A percentile compares a stretch with the other conserved stretches of the same genome.
phyloP scores from a whole-genome alignment of 2,329 filamentous ascomycete species.

The Paraphaeosphaeria sporulosa region DNA sequence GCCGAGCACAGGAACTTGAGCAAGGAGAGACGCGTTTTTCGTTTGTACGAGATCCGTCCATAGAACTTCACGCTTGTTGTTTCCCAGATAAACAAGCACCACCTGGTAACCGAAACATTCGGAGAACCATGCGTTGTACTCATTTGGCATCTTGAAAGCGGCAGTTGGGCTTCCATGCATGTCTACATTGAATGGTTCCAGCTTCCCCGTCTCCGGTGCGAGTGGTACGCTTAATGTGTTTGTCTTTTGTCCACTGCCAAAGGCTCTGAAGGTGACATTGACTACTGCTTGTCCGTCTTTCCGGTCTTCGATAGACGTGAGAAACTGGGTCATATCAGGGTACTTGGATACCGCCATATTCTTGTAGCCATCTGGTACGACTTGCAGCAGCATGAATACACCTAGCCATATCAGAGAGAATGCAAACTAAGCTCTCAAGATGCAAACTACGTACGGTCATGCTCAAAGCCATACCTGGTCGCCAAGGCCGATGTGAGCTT shows the following conservation, averaged over 20 bases:
- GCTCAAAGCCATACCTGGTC: conserved; percentile 55
- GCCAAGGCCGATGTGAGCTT: conserved; percentile 49
- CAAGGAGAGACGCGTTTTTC: conserved; percentile 34
- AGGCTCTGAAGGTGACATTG: conserved; percentile 51
- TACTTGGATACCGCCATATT: conserved; percentile 54
- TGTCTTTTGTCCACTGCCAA: conserved; percentile 31
- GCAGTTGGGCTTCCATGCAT: conserved; percentile 54
- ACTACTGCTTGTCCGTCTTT: conserved; percentile 42
- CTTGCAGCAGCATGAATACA: conserved; percentile 51
- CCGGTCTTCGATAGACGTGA: conserved; percentile 45
- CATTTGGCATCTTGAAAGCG: conserved; percentile 53
- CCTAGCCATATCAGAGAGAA: conserved; percentile 23
- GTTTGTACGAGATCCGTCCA: conserved; percentile 38
- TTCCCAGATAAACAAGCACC: conserved; percentile 54
- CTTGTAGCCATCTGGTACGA: conserved; percentile 44
- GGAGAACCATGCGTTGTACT: conserved; percentile 55
- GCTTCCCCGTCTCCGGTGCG: conserved; percentile 43
- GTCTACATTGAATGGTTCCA: conserved; percentile 49
- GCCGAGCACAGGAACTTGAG: conserved; percentile 26
- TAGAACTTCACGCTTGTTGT: conserved; percentile 51
- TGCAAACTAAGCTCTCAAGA: background rate
- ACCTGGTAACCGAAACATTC: conserved; percentile 54
- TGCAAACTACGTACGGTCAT: conserved; percentile 46
- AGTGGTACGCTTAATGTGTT: conserved; percentile 51
- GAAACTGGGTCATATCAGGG: conserved; percentile 52